These are phyloP conservation scores for Malus hybrid DNA, from an alignment of 331 rosid species.

Conservation along the genomic window DNA sequence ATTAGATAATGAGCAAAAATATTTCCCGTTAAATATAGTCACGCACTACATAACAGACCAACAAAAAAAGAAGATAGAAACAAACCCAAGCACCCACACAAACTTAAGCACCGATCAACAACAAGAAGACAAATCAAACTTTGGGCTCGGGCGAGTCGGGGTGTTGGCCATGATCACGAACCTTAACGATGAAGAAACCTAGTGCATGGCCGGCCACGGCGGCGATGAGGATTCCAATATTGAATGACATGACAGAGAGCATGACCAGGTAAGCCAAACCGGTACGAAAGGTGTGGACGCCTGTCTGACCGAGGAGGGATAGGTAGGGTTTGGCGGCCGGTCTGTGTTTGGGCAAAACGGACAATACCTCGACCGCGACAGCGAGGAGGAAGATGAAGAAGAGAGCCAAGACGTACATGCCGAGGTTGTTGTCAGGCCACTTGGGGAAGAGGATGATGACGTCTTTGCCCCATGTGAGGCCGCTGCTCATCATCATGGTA, in stretches of 20 bases:
- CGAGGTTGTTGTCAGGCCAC: slow-evolving; percentile 53
- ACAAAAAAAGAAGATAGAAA: not conserved
- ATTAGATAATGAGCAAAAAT: too few relatives aligned
- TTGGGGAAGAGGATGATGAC: slow-evolving; percentile 47
- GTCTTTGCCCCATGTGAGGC: slow-evolving; percentile 61
- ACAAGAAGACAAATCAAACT: not conserved
- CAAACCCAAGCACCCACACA: not conserved
- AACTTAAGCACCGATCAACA: not conserved
- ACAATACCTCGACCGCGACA: slow-evolving; percentile 34
- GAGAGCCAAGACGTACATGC: slow-evolving; percentile 59
- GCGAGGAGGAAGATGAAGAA: slow-evolving; percentile 53
- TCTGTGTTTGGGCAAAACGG: slow-evolving; percentile 25
- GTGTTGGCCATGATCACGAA: slow-evolving; percentile 28
- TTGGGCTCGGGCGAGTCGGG: slow-evolving; percentile 16
- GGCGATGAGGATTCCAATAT: slow-evolving; percentile 63
- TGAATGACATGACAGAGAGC: slow-evolving; percentile 87
- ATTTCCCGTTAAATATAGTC: too few relatives aligned
- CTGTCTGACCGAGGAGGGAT: slow-evolving; percentile 25
- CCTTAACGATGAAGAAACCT: slow-evolving; percentile 52
- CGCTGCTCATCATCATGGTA: slow-evolving; percentile 25
- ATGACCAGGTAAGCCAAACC: slow-evolving; percentile 51
- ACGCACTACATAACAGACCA: not conserved
- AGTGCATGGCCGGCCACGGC: slow-evolving; percentile 66
- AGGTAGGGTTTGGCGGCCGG: slow-evolving; percentile 16
- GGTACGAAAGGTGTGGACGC: slow-evolving; percentile 35